Evolutionary conservation across 108 stramenopile genomes (phyloP).

Genomic region (Epithemia pelagica): DNA sequence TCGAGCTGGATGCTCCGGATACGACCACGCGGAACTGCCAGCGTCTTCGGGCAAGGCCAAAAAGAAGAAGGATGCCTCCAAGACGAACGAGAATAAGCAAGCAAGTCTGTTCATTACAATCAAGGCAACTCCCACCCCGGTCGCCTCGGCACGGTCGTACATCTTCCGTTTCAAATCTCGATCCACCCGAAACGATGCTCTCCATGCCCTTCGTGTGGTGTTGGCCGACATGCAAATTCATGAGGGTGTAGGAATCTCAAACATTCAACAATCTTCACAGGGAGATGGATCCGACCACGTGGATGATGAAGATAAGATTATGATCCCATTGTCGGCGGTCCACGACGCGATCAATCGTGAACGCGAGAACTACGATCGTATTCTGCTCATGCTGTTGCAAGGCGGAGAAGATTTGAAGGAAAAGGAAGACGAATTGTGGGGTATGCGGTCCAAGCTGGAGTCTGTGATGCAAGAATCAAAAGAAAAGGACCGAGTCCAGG

Average conservation of each 20-base stretch:
- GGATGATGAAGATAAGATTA: conserved; percentile 54
- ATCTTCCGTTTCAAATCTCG: conserved; percentile 80
- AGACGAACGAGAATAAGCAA: conserved; percentile 73
- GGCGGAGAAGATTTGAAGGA: conserved; percentile 79
- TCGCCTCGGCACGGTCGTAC: conserved; percentile 69
- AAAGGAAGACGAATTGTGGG: conserved; percentile 78
- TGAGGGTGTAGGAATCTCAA: conserved; percentile 81
- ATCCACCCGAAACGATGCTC: conserved; percentile 68
- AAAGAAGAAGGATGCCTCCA: conserved; percentile 41
- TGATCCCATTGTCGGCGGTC: conserved; percentile 79
- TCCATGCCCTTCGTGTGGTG: conserved; percentile 66
- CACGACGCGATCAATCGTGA: conserved; percentile 78
- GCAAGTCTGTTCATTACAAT: conserved; percentile 81
- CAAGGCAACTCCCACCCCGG: conserved; percentile 73
- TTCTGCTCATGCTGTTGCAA: conserved; percentile 78
- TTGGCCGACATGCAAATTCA: conserved; percentile 83
- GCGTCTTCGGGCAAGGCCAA: conserved; percentile 37
- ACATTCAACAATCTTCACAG: conserved; percentile 20
- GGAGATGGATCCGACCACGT: conserved; percentile 14
- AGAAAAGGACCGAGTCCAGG: conserved; percentile 81
- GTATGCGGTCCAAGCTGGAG: conserved; percentile 61
- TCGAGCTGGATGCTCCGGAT: conserved; percentile 79
- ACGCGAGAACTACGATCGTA: conserved; percentile 80
- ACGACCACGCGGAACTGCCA: conserved; percentile 75
- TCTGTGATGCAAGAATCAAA: conserved; percentile 52